Conservation (phyloP, 2,329 filamentous ascomycete genomes). For the Ophiosphaerella narmari region DNA sequence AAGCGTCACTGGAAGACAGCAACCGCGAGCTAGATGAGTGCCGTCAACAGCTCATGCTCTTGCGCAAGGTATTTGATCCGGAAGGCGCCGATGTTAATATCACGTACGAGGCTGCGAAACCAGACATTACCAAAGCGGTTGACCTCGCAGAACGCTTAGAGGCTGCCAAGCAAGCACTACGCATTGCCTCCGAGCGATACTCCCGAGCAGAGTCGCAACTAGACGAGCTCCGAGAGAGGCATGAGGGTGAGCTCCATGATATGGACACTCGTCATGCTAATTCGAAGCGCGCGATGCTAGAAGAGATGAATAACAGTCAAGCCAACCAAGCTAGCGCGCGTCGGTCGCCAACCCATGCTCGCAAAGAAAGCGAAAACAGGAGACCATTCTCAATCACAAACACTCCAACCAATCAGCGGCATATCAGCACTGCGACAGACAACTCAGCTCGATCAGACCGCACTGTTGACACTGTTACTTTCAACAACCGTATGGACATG, state of each 20-base stretch:
- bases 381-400: constrained; percentile 74
- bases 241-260: constrained; percentile 72
- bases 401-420: constrained; percentile 73
- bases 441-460: constrained; percentile 85
- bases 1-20: constrained; percentile 75
- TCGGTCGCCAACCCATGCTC: constrained; percentile 74
- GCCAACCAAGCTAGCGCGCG: constrained; percentile 56
- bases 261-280: constrained; percentile 64
- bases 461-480: constrained; percentile 80
- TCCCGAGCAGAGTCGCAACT: constrained; percentile 82
- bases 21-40: constrained; percentile 82
- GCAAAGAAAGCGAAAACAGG: constrained; percentile 62
- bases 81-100: constrained; percentile 68
- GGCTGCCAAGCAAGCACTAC: constrained; percentile 83
- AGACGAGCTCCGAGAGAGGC: constrained; percentile 73
- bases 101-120: constrained; percentile 69
- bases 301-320: constrained; percentile 87
- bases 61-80: constrained; percentile 87
- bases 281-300: constrained; percentile 74
- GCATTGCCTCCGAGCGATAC: constrained; percentile 80
- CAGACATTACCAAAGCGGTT: constrained; percentile 68
- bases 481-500: constrained; percentile 88
- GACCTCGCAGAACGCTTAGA: constrained; percentile 86
- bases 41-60: constrained; percentile 75
- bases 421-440: constrained; percentile 67